Base-by-base conservation (phyloP, 2,329 filamentous ascomycete genomes). In the Bipolaris gigantea region DNA sequence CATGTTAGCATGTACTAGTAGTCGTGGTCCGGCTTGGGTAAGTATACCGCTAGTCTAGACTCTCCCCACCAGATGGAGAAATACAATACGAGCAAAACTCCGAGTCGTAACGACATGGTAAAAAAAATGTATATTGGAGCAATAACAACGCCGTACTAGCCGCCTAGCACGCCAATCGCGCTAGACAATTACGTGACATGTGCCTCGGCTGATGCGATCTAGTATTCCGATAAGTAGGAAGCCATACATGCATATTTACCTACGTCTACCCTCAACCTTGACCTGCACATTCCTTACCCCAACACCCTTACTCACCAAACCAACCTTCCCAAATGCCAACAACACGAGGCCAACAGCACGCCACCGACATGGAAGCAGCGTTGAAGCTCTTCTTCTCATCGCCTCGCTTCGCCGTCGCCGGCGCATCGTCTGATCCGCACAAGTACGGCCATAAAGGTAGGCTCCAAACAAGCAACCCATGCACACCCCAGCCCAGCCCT, bases 391-490 rank as follows among this genome's bases (percentile, higher is more conserved):
- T 97, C 81, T 96, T 97, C 79, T 81, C 85, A 3, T 88, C 88
- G 7, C 84, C 88, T 23, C 81, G 83, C 62, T 96, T 93, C 73
- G 92, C 93, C 54, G 93, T 97, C 25, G 91, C 92, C 18, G 93
- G 93, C 66, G 93, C 93, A 34, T 93, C 89, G 72, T 89, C 89
- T 48, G 91, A 96, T 76, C 81, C 89, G 36, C 79, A 81, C 71
- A 97, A 96, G 75, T 97, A 89, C 70, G 93, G 94, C 21, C 89
- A 96, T 75, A 92, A 91, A 79, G 86, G 92, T 92, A 25, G 8
- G 25, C 25, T 25, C 25, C 25, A 21, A 3, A 3, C 21, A 3
- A 21, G 3, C 21, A 21, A n/a, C n/a, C n/a, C n/a, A n/a, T n/a
- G n/a, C n/a, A n/a, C n/a, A n/a, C n/a, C n/a, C n/a, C n/a, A n/a